These are phyloP conservation scores for Paxillus rubicundulus DNA, from an alignment of 768 basidiomycete species.

Conservation along the genomic window DNA sequence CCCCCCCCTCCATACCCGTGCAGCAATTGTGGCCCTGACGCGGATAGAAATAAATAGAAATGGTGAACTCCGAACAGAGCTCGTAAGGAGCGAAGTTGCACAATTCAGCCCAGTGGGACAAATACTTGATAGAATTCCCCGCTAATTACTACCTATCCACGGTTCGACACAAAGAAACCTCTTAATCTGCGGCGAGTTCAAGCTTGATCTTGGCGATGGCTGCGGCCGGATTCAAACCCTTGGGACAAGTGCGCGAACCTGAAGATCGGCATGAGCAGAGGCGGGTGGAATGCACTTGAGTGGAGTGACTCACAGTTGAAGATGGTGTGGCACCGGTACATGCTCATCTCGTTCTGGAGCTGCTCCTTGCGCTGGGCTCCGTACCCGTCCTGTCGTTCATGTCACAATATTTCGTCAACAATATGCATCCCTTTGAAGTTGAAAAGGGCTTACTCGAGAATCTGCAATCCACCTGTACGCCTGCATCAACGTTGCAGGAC, in stretches of 20 bases:
- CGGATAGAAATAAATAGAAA: no score
- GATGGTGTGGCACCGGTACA: slow-evolving; percentile 98
- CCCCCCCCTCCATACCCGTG: no score
- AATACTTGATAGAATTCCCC: background rate
- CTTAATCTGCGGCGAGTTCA: slow-evolving; percentile 74
- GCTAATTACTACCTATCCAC: background rate
- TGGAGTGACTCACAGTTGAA: slow-evolving; percentile 77
- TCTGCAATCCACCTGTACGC: slow-evolving; percentile 99
- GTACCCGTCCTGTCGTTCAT: slow-evolving; percentile 60
- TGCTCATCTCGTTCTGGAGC: slow-evolving; percentile 92
- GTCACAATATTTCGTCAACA: background rate
- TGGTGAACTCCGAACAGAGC: background rate
- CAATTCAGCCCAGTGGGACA: background rate
- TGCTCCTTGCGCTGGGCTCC: slow-evolving; percentile 81
- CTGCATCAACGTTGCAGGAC: slow-evolving; percentile 95
- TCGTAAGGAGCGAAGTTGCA: background rate
- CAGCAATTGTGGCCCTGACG: background rate
- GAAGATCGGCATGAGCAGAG: background rate
- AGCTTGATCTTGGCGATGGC: slow-evolving; percentile 95
- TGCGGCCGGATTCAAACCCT: slow-evolving; percentile 89
- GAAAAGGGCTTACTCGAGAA: slow-evolving; percentile 62
- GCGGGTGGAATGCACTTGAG: background rate
- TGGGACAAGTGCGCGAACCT: slow-evolving; percentile 95
- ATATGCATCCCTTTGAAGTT: background rate
- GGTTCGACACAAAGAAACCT: background rate